Evolutionary conservation across 345 rosid genomes (phyloP), one percentile per base, ranked within the genome.

Genomic region (Dimocarpus longan): DNA sequence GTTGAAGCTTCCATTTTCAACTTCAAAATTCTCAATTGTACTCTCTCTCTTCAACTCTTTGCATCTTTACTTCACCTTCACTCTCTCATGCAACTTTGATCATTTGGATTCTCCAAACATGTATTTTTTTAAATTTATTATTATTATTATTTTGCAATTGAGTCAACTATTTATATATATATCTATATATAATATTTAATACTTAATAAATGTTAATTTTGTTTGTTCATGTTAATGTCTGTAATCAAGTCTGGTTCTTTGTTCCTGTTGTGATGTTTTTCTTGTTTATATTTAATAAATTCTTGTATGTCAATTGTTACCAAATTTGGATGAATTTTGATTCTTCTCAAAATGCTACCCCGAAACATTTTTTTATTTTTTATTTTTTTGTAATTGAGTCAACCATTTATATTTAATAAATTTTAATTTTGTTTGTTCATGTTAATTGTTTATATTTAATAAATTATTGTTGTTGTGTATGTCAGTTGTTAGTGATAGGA

Each of bases 321-420:
- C 73, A 71, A 80, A 69, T 68, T 75, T 69, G 73, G 78, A 32
- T 68, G 15, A 21, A 15, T 59, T 19, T 63, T 11, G 46, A 24
- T 37, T 72, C 5, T 32, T 32, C 16, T 62, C 1, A 50, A 10
- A 57, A 22, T 40, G n/a, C 66, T 42, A 59, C 16, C 19, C 11
- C 1, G 26, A n/a, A 19, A 40, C 1, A 4, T 40, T 56, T n/a
- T 68, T 60, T 3, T 22, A 71, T 28, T 59, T 16, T 63, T 60
- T 12, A 50, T n/a, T 66, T 32, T 26, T 65, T 65, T 10, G 39
- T 71, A 5, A 12, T 65, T 32, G 42, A 32, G 66, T 65, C 43
- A 24, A 28, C 68, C 1, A 32, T 60, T 59, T 60, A 32, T 32
- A 46, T 11, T 7, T 46, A 3, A 46, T 46, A 8, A 11, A 46